Base-by-base conservation (phyloP, 805 yeast species). In the Yueomyces sinensis region DNA sequence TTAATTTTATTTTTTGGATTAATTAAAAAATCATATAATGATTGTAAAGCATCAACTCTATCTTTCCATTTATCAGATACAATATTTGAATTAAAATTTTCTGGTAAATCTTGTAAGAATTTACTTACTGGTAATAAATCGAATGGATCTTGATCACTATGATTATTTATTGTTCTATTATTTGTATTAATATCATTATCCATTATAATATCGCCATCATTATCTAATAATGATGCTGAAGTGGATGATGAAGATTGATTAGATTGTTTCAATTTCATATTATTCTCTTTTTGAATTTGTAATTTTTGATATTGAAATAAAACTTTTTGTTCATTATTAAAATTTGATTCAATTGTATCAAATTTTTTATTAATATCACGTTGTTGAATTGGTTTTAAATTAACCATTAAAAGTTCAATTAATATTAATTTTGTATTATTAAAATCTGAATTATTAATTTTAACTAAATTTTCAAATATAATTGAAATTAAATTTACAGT, bases 351-450 rank as follows among this genome's bases (percentile, higher is more conserved):
- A 33, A 58, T 58, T 29, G 29, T 36, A 14, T 32, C 35, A 52
- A 89, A 83, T 18, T 73, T 75, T 25, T 73, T 72, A 5, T 72
- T 64, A 38, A 89, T 65, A 50, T 87, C 97, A 42, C 78, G 81
- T 56, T 83, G 89, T 55, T 89, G 97, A 16, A 86, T 83, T 0
- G 95, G 94, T 52, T 89, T 91, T 58, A 91, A 66, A 19, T 74
- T 74, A 3, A 78, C 70, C 36, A 83, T 70, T 28, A 84, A 58
- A 0, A 76, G 51, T 13, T 66, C 64, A 34, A 74, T 75, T 29
- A 83, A 59, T 0, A 72, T 54, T 16, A 59, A 70, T 2, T 93
- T 91, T 52, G 80, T 66, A 80, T 91, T 82, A 37, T 73, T 71
- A 52, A 76, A 74, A 19, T 87, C 50, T 36, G 75, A 81, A n/a